Evolutionary conservation across 257 asterid genomes (phyloP).

Genomic region (Eustoma russellianum): DNA sequence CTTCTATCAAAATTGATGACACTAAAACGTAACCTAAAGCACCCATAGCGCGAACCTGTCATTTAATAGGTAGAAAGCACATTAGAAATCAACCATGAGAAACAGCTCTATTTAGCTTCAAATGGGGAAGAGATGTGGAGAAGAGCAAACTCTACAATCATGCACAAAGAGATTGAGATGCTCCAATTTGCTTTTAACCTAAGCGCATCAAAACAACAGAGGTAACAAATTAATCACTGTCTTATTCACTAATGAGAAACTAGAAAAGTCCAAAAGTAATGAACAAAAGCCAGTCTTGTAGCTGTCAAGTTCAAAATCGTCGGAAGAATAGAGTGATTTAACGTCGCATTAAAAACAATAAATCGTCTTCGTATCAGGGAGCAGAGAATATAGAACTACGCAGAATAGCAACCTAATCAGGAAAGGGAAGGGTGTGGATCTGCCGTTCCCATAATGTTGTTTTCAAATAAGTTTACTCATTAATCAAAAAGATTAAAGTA

Average conservation of each 20-base stretch:
- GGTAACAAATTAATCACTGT: neutral
- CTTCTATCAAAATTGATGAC: conserved; percentile 80
- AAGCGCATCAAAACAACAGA: conserved; percentile 15
- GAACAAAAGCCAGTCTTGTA: no score
- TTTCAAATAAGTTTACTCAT: no score
- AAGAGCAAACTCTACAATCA: conserved; percentile 45
- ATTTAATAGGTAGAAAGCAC: neutral
- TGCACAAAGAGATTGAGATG: conserved; percentile 61
- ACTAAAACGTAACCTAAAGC: conserved; percentile 70
- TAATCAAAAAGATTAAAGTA: no score
- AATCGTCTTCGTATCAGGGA: no score
- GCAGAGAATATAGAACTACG: no score
- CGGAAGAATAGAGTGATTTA: no score
- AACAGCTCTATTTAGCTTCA: conserved; percentile 7
- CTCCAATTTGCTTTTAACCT: conserved; percentile 74
- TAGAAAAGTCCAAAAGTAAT: no score
- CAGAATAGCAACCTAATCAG: no score
- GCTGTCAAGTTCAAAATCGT: no score
- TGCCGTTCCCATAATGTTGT: no score
- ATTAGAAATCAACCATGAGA: conserved; percentile 1
- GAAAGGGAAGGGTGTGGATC: neutral
- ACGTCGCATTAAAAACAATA: no score
- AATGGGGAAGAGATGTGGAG: conserved; percentile 11
- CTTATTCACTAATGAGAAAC: neutral
- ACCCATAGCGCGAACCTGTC: conserved; percentile 86